Percentiles rank a stretch among this genome's conserved stretches.
Conservation (phyloP, 2,329 filamentous ascomycete genomes). For the Penicillium sp. region DNA sequence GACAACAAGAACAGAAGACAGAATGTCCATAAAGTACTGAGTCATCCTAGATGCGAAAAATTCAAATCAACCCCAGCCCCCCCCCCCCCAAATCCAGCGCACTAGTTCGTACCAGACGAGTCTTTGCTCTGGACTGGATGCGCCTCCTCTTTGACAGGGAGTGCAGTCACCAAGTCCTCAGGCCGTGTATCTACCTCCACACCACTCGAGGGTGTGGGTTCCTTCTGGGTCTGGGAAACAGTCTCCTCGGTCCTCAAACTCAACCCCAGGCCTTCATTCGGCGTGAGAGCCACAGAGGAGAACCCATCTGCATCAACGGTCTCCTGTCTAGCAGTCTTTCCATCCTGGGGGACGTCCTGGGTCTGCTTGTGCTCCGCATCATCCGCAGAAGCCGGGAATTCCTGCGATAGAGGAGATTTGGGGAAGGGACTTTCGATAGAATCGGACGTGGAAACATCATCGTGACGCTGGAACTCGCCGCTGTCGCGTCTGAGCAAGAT, state of each 20-base stretch:
- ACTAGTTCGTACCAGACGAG: slow-evolving; percentile 7
- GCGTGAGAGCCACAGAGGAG: slow-evolving; percentile 17
- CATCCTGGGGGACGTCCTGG: not conserved
- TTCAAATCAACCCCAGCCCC: not conserved
- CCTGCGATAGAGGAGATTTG: slow-evolving; percentile 35
- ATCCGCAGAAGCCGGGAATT: slow-evolving; percentile 25
- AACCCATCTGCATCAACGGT: slow-evolving; percentile 21
- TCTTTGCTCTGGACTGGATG: slow-evolving; percentile 3
- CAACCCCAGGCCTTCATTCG: slow-evolving; percentile 17
- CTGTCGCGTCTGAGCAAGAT: slow-evolving; percentile 37
- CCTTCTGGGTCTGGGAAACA: not conserved
- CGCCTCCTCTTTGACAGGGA: slow-evolving; percentile 9
- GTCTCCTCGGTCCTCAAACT: slow-evolving; percentile 4
- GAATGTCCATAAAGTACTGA: not conserved
- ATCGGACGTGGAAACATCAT: slow-evolving; percentile 22
- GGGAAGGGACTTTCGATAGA: slow-evolving; percentile 25
- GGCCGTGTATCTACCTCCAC: not conserved
- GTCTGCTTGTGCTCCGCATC: slow-evolving; percentile 4
- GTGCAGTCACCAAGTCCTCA: slow-evolving; percentile 1
- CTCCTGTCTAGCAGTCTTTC: slow-evolving; percentile 1
- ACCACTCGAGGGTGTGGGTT: not conserved
- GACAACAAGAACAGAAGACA: not conserved
- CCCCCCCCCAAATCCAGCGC: not conserved
- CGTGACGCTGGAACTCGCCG: slow-evolving; percentile 30
- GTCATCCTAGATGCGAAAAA: not conserved